These are phyloP conservation scores for Fraxinus angustifolia DNA, from an alignment of 305 asterid genomes.

Conservation along the genomic window DNA sequence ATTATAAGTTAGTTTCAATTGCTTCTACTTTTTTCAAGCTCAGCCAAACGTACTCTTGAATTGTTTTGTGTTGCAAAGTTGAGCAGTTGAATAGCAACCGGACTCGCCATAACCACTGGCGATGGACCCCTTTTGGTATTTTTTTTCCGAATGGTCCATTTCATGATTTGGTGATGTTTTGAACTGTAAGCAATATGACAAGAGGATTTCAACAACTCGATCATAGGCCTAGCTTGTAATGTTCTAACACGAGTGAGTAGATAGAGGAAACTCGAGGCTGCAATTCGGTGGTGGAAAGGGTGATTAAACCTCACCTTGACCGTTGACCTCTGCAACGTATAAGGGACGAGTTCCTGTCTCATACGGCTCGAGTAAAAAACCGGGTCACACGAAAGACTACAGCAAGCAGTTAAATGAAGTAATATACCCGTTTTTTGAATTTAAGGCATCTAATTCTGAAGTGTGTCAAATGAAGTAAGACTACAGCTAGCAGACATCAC, in stretches of 20 bases:
- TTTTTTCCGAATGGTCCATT: background rate
- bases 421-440: conserved; percentile 7
- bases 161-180: background rate
- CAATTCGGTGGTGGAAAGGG: background rate
- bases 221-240: background rate
- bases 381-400: background rate
- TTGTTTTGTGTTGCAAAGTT: background rate
- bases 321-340: background rate
- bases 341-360: background rate
- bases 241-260: background rate
- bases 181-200: background rate
- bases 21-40: background rate
- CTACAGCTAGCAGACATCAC: conserved; percentile 17
- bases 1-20: background rate
- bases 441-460: conserved; percentile 18
- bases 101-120: background rate
- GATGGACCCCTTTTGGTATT: background rate
- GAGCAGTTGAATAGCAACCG: background rate
- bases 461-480: conserved; percentile 24
- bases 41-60: background rate
- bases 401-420: background rate
- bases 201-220: background rate
- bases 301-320: background rate
- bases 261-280: background rate
- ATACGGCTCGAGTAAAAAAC: background rate